Conservation (phyloP, 2,329 filamentous ascomycete genomes). For the Ophidiomyces ophidiicola region DNA sequence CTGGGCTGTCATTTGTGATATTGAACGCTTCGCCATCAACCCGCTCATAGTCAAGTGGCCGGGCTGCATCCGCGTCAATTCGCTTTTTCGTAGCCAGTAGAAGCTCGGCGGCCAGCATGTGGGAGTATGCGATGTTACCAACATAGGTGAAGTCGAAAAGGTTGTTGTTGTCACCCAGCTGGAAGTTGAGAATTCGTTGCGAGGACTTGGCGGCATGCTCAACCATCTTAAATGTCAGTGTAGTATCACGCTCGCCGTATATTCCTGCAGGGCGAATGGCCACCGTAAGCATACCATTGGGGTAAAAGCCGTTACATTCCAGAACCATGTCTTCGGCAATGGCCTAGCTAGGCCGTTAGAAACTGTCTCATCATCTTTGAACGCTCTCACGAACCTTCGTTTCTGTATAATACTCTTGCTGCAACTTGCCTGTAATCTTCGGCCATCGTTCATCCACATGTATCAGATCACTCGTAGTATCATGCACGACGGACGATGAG, state of each 20-base stretch:
- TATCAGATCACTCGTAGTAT: conserved; percentile 64
- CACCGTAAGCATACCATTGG: conserved; percentile 56
- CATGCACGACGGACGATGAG: conserved; percentile 73
- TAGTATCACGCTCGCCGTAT: conserved; percentile 78
- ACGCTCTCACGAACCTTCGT: conserved; percentile 53
- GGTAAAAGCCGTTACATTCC: conserved; percentile 53
- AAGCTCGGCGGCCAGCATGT: conserved; percentile 65
- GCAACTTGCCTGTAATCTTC: conserved; percentile 55
- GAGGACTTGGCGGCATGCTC: conserved; percentile 51
- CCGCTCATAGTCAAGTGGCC: conserved; percentile 57
- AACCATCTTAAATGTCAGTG: conserved; percentile 61
- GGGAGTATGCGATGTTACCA: conserved; percentile 60
- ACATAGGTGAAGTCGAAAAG: conserved; percentile 62
- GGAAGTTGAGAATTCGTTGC: conserved; percentile 40
- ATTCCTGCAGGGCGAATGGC: conserved; percentile 78
- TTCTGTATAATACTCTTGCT: conserved; percentile 75
- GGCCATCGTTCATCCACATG: conserved; percentile 80
- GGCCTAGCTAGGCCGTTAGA: conserved; percentile 47
- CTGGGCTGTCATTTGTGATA: conserved; percentile 75
- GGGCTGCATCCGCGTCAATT: conserved; percentile 38
- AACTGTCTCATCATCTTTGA: conserved; percentile 5
- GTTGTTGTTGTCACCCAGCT: conserved; percentile 64
- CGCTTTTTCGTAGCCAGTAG: conserved; percentile 41
- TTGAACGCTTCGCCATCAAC: conserved; percentile 81
- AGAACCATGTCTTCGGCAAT: conserved; percentile 73